A percentile compares a stretch with the other conserved stretches of the same genome.
Evolutionary conservation across 257 asterid species (phyloP).

Genomic region (Coffea eugenioides): DNA sequence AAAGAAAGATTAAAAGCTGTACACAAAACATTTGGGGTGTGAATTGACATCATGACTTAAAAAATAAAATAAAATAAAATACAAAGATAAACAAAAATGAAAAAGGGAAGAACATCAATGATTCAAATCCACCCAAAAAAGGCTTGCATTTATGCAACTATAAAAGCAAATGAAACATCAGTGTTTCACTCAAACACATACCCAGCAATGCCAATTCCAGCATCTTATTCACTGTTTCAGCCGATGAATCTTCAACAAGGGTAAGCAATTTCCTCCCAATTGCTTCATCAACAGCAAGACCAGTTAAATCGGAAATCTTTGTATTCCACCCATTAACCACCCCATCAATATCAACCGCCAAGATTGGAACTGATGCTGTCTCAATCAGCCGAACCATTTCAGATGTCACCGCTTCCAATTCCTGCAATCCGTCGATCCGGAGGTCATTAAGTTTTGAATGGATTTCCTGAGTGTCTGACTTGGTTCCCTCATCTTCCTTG

Average conservation of each 20-base stretch:
- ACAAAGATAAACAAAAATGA: too few relatives aligned
- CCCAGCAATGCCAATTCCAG: slow-evolving; percentile 70
- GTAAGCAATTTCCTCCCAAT: slow-evolving; percentile 68
- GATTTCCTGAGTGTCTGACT: slow-evolving; percentile 41
- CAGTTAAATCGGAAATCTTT: slow-evolving; percentile 76
- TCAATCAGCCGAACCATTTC: slow-evolving; percentile 94
- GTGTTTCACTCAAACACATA: slow-evolving; percentile 17
- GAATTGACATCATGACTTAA: not conserved
- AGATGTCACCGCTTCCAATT: slow-evolving; percentile 81
- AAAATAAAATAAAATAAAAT: not conserved
- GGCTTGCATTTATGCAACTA: not conserved
- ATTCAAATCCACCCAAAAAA: not conserved
- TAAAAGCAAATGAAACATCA: not conserved
- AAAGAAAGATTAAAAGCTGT: not conserved
- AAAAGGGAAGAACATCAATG: not conserved
- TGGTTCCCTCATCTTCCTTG: slow-evolving; percentile 44
- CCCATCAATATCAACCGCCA: slow-evolving; percentile 86
- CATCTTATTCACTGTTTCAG: slow-evolving; percentile 71
- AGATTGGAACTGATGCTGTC: slow-evolving; percentile 87
- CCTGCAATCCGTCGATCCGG: slow-evolving; percentile 75
- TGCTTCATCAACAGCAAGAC: slow-evolving; percentile 75
- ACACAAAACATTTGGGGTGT: not conserved
- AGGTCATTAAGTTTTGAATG: slow-evolving; percentile 68
- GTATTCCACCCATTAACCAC: slow-evolving; percentile 90
- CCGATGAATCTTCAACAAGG: slow-evolving; percentile 82